Evolutionary conservation across 148 eudicot genomes (phyloP).

Genomic region (Rhododendron ovatum): DNA sequence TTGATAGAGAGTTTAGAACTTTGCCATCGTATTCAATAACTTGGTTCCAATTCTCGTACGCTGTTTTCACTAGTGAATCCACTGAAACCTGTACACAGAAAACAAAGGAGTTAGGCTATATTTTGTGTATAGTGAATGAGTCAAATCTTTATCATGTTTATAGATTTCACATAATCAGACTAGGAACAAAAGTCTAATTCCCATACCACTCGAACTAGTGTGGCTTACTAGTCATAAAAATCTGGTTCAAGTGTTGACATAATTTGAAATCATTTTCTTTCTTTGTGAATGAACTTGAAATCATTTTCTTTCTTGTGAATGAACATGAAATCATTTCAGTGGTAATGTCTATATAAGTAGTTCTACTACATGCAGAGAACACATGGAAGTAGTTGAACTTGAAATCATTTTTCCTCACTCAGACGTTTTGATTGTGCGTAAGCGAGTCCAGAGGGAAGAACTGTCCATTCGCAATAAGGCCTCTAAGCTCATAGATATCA

Average conservation of each 20-base stretch:
- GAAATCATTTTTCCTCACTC: neutral
- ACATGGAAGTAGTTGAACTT: neutral
- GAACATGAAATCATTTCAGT: neutral
- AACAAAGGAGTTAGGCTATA: neutral
- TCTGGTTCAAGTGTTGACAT: neutral
- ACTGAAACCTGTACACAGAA: constrained; percentile 22
- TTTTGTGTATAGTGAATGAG: neutral
- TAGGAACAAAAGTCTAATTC: neutral
- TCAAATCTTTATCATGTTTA: neutral
- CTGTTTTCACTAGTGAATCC: constrained; percentile 29
- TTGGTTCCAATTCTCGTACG: constrained; percentile 33
- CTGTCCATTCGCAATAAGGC: constrained; percentile 28
- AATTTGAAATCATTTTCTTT: neutral
- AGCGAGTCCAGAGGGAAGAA: constrained; percentile 32
- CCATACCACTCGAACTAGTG: neutral
- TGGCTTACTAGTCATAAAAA: neutral
- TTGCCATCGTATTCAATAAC: constrained; percentile 29
- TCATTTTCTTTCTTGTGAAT: neutral
- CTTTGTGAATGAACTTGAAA: neutral
- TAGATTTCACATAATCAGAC: neutral
- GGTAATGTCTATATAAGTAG: neutral
- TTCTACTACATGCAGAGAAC: neutral
- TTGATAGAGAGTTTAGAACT: constrained; percentile 20
- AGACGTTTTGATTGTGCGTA: constrained; percentile 24
- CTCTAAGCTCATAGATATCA: constrained; percentile 33